These are phyloP conservation scores for Fusarium tjaetaba DNA, from an alignment of 2,329 filamentous ascomycete species.

Conservation along the genomic window DNA sequence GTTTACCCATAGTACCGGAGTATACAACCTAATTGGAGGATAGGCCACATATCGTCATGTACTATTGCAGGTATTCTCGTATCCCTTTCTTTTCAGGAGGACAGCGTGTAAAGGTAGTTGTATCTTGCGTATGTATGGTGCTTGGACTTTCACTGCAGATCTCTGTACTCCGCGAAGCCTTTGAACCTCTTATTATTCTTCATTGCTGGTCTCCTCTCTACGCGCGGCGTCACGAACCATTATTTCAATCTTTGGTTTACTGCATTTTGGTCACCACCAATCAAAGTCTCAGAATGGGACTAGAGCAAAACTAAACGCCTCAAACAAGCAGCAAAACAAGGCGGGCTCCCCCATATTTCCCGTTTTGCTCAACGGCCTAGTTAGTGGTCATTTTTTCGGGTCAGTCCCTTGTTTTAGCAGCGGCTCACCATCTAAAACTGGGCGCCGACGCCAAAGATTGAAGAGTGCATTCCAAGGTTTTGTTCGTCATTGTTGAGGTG, in stretches of 20 bases:
- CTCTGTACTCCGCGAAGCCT: neutral
- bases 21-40: conserved; percentile 33
- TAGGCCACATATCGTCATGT: conserved; percentile 12
- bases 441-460: conserved; percentile 7
- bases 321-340: conserved; percentile 23
- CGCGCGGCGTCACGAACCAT: conserved; percentile 16
- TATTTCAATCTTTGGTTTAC: conserved; percentile 20
- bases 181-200: neutral
- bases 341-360: conserved; percentile 31
- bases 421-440: conserved; percentile 7
- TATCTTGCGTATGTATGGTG: neutral
- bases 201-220: neutral
- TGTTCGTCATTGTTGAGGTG: neutral
- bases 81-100: conserved; percentile 20
- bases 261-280: conserved; percentile 10
- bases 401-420: conserved; percentile 15
- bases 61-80: conserved; percentile 11
- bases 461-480: conserved; percentile 15
- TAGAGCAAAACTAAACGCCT: conserved; percentile 18
- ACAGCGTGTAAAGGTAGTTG: neutral
- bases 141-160: neutral
- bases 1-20: conserved; percentile 33
- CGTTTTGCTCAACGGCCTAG: conserved; percentile 19
- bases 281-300: neutral
- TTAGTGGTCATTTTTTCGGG: conserved; percentile 1